A percentile compares a stretch with the other conserved stretches of the same genome.
phyloP scores from a whole-genome alignment of 805 yeast genomes.

The Candida pseudofarinosa region DNA sequence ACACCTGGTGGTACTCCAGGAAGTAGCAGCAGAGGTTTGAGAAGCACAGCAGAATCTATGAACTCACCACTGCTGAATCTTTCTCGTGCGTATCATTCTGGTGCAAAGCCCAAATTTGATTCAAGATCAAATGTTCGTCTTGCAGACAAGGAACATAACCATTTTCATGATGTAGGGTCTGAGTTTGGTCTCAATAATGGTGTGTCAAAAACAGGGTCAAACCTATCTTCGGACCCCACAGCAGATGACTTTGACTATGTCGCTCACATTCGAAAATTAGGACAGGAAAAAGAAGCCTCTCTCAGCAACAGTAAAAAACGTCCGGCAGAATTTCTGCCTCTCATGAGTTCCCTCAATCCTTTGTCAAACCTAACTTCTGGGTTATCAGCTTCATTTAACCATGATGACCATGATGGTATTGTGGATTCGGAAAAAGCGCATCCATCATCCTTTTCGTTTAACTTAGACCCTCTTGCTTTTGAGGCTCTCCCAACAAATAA shows the following conservation, averaged over 20 bases:
- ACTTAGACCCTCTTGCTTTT: conserved; percentile 45
- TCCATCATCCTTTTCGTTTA: conserved; percentile 22
- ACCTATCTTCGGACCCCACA: conserved; percentile 35
- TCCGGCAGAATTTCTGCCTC: conserved; percentile 16
- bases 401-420: neutral
- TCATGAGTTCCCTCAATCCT: conserved; percentile 4
- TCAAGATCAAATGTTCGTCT: neutral
- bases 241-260: conserved; percentile 60
- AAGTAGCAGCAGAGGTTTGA: neutral
- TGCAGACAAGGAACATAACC: neutral
- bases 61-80: neutral
- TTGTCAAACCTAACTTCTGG: conserved; percentile 12
- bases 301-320: conserved; percentile 12
- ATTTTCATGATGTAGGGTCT: neutral
- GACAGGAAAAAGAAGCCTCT: conserved; percentile 28
- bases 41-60: neutral
- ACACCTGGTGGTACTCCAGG: neutral
- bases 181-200: neutral
- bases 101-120: neutral
- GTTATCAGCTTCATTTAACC: neutral
- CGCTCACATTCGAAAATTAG: conserved; percentile 58
- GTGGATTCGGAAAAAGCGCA: neutral
- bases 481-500: conserved; percentile 36
- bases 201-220: neutral
- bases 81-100: neutral